Evolutionary conservation across 2,329 filamentous ascomycete species (phyloP), one percentile per base, ranked within the genome.

Genomic region (Sporothrix luriei): DNA sequence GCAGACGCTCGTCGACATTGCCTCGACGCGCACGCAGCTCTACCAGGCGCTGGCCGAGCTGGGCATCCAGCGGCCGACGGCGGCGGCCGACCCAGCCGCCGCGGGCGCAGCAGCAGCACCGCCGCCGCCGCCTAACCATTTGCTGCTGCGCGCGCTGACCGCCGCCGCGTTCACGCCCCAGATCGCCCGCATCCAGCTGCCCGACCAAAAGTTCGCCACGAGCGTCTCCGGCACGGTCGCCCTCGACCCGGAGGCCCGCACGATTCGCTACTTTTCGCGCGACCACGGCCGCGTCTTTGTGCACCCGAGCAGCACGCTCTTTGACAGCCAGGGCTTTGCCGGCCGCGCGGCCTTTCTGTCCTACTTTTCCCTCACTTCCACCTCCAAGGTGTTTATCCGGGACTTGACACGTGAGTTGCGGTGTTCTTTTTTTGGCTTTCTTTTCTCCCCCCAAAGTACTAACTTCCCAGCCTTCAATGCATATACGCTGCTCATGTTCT

Each of bases 351-450:
- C 88, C 1, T 98, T 94, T 78, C 82, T 99, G 78, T 90, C 89
- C 68, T 98, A 97, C 79, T 97, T 97, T 79, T 91, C 87, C 67
- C 93, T 97, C 79, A 95, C 98, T 81, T 89, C 91, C 3, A 98
- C 94, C 0, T 91, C 87, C 77, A 98, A 98, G 82, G 88, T 97
- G 2, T 98, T 97, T 77, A 88, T 98, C 29, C 84, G 94, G 26
- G 94, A 98, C 76, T 80, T 97, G 61, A 98, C 94, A 16, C 95
- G 90, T 92, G 81, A 80, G 89, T n/a, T n/a, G n/a, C n/a, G n/a
- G n/a, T n/a, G n/a, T 33, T 33, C 4, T 33, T 33, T 33, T 1
- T 7, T 33, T 33, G 1, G 7, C 2, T 33, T 33, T 46, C 0
- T 10, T 52, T 64, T 43, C 9, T 43, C 9, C 11, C 11, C 40